Conservation (phyloP, 148 eudicot genomes). For the Amaranthus hypochondriacus region DNA sequence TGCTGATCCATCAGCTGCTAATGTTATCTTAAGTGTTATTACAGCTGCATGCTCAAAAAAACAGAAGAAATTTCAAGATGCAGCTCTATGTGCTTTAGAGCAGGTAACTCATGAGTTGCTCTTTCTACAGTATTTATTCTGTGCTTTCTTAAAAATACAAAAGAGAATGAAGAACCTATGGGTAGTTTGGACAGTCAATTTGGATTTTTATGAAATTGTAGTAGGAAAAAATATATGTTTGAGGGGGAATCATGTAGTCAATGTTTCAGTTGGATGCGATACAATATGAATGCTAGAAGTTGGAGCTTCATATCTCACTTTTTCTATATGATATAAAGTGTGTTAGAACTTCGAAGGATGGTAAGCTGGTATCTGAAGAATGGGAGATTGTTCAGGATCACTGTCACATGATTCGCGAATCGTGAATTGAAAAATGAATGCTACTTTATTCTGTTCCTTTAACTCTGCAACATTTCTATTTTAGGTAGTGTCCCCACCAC, state of each 20-base stretch:
- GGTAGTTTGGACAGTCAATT: not conserved
- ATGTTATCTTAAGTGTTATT: slow-evolving; percentile 55
- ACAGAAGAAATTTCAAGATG: slow-evolving; percentile 73
- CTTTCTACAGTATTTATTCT: not conserved
- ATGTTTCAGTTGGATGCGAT: not conserved
- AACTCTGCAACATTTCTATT: too few relatives aligned
- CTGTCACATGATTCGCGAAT: too few relatives aligned
- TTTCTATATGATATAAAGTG: not conserved
- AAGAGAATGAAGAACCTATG: not conserved
- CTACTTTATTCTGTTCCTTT: too few relatives aligned
- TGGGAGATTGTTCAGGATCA: not conserved
- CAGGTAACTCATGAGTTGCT: slow-evolving; percentile 41
- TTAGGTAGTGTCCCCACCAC: too few relatives aligned
- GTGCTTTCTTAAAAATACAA: not conserved
- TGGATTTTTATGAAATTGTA: not conserved
- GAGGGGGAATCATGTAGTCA: too few relatives aligned
- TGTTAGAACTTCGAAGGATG: not conserved
- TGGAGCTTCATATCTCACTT: not conserved
- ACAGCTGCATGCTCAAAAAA: slow-evolving; percentile 79
- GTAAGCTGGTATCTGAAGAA: not conserved
- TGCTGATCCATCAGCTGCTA: slow-evolving; percentile 53
- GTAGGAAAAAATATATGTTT: not conserved
- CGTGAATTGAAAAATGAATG: too few relatives aligned
- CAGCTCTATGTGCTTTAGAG: slow-evolving; percentile 78
- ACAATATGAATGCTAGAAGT: not conserved